Evolutionary conservation across 179 eudicot species (phyloP), one percentile per base, ranked within the genome.

Genomic region (Silene coronaria): DNA sequence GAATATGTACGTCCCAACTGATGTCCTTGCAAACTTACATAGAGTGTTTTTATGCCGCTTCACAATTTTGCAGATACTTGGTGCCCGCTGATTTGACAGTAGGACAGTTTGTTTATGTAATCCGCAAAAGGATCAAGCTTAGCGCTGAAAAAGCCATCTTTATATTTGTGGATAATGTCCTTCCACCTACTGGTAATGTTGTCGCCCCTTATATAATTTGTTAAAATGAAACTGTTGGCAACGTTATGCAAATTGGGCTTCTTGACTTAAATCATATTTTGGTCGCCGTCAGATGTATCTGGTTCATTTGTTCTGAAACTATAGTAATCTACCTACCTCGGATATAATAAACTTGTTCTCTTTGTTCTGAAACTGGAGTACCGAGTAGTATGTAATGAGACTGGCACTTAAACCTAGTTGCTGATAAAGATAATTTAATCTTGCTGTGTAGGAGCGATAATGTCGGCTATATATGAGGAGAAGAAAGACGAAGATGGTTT

Each of bases 401-500:
- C 12, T 12, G 4, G 55, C 64, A 12, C 42, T 14, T 21, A 21
- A 60, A 26, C 28, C 66, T 6, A 8, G 24, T 21, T 22, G 71
- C 60, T 75, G 62, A 59, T 30, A 6, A 12, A 21, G 46, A 38
- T 73, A n/a, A 8, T 69, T 19, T 53, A 55, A 17, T 48, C 22
- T n/a, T 70, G 34, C n/a, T 55, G 17, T 58, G 64, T 74, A 93
- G 98, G 97, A 69, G 89, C 90, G 3, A 88, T 93, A 7, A 87
- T 93, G 97, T 93, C 98, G 28, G 80, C 89, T 0, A 88, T 93
- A 77, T 93, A 93, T 28, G 97, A 93, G 42, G 98, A 91, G 66
- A 89, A 93, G 87, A 93, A 91, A 76, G 98, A 93, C 72, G 96
- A 87, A 82, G 98, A 93, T 72, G 98, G 98, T n/a, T 93, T 93